Evolutionary conservation across 2,329 filamentous ascomycete genomes (phyloP), one percentile per base, ranked within the genome.

Genomic region (Venturia nashicola): DNA sequence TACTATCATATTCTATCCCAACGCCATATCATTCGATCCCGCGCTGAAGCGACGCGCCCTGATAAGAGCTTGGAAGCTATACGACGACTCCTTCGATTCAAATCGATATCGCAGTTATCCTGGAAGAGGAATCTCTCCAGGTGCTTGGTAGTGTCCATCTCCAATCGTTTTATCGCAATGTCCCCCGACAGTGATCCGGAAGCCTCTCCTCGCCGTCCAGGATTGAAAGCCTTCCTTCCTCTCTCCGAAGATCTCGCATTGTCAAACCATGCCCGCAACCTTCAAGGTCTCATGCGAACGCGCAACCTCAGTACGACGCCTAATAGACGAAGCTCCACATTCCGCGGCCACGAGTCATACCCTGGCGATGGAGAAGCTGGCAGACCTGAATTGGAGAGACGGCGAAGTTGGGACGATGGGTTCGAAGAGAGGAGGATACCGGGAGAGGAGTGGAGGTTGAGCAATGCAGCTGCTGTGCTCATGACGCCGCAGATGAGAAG

Each of bases 401-500:
- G 54, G 23, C 5, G 59, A 23, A 34, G 44, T 23, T 27, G 43
- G 32, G 32, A 32, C 27, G 57, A 60, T 40, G 39, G 44, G 6
- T 43, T 43, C 11, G 51, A 27, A 43, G 20, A 42, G 55, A 40
- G 51, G 16, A 61, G 36, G 23, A 42, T 51, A 34, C 32, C n/a
- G 27, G 64, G 32, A n/a, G 48, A 39, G 11, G 34, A 42, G 20
- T 8, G 63, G 64, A 51, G 76, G 55, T 71, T 72, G 66, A 80
- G 78, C 66, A 68, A 73, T 62, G 78, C 74, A 18, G 77, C 76
- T 0, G 69, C 70, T 51, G 71, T 77, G 7, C 70, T 81, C 59
- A 76, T 79, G 68, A 79, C 78, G 48, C 86, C 87, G 2, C 85
- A 89, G 73, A 88, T 91, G 82, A 82, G 90, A 67, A 91, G 88